Conservation (phyloP, 2,329 filamentous ascomycete genomes). For the Hymenoscyphus repandus region DNA sequence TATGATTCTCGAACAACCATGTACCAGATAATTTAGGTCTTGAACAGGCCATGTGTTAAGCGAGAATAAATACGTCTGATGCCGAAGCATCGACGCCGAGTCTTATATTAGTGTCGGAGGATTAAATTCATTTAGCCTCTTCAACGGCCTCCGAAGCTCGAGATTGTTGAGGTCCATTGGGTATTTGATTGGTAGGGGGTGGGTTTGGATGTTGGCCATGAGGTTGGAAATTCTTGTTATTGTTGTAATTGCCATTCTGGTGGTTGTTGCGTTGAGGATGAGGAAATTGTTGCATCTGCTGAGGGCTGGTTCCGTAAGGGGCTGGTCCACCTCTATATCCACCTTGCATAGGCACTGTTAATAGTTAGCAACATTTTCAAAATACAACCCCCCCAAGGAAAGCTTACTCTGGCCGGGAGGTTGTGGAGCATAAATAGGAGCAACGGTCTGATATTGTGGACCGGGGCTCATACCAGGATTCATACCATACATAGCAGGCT, state of each 20-base stretch:
- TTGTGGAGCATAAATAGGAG: constrained; percentile 63
- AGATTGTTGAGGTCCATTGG: constrained; percentile 33
- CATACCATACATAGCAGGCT: constrained; percentile 59
- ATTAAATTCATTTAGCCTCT: constrained; percentile 41
- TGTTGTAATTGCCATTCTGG: constrained; percentile 47
- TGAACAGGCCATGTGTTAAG: neutral
- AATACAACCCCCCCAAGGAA: constrained; percentile 1
- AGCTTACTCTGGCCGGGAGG: constrained; percentile 68
- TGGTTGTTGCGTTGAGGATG: constrained; percentile 46
- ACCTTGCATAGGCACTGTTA: constrained; percentile 53
- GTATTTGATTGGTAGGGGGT: constrained; percentile 33
- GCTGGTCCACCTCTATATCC: constrained; percentile 53
- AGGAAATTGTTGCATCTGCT: constrained; percentile 53
- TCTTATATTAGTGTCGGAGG: constrained; percentile 11
- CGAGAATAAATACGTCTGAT: constrained; percentile 21
- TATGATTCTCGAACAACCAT: constrained; percentile 13
- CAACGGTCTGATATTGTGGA: constrained; percentile 39
- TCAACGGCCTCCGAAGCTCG: constrained; percentile 37
- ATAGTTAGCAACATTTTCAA: constrained; percentile 31
- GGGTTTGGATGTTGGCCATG: constrained; percentile 35
- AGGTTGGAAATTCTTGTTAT: constrained; percentile 44
- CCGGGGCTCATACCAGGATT: constrained; percentile 69
- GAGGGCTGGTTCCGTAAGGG: constrained; percentile 61
- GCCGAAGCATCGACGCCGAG: constrained; percentile 29
- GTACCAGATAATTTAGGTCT: neutral